Evolutionary conservation across 768 basidiomycete species (phyloP).

Genomic region (Termitomyces sp.): DNA sequence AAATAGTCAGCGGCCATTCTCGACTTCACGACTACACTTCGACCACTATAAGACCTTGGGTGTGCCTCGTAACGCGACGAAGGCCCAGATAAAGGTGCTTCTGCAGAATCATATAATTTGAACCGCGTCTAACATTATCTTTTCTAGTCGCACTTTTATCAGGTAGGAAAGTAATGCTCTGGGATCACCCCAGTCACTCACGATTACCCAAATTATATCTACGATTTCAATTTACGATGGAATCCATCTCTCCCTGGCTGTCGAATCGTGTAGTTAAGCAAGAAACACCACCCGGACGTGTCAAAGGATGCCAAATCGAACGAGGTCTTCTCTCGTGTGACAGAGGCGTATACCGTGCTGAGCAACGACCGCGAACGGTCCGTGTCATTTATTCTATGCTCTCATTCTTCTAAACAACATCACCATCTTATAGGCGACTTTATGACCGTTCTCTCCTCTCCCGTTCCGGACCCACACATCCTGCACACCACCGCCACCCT

Average conservation of each 20-base stretch:
- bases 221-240: neutral
- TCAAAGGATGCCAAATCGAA: constrained; percentile 37
- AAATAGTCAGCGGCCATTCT: constrained; percentile 12
- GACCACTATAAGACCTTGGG: constrained; percentile 41
- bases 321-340: constrained; percentile 34
- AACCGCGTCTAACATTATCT: neutral
- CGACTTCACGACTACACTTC: constrained; percentile 15
- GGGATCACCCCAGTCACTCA: neutral
- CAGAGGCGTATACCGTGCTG: constrained; percentile 42
- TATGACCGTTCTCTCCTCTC: constrained; percentile 39
- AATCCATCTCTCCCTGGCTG: neutral
- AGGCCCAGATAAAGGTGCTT: constrained; percentile 40
- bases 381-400: neutral
- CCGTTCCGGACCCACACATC: constrained; percentile 13
- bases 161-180: constrained; percentile 21
- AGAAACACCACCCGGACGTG: constrained; percentile 46
- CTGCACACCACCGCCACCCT: constrained; percentile 13
- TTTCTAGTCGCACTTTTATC: constrained; percentile 37
- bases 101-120: neutral
- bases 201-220: neutral
- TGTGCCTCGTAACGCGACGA: constrained; percentile 31
- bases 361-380: constrained; percentile 41
- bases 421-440: constrained; percentile 27
- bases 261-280: constrained; percentile 33
- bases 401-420: neutral